These are phyloP conservation scores for Cystobasidium onofrii DNA, from an alignment of 768 basidiomycete genomes.

Conservation along the genomic window DNA sequence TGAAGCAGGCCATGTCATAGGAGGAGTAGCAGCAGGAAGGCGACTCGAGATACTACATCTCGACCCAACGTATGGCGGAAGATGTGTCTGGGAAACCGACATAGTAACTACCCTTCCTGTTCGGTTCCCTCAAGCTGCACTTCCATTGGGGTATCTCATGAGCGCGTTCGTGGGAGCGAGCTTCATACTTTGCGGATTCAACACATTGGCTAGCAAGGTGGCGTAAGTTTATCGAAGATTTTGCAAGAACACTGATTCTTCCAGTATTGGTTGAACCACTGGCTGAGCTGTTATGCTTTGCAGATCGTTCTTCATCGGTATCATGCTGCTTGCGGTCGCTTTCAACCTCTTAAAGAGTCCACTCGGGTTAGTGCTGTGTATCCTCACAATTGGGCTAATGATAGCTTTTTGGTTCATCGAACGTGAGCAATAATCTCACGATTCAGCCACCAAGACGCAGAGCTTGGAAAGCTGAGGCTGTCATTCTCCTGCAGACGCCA, in stretches of 20 bases:
- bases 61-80: constrained; percentile 13
- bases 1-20: constrained; percentile 16
- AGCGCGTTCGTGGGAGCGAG: constrained; percentile 7
- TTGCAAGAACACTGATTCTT: background rate
- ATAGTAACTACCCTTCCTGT: background rate
- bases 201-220: constrained; percentile 31
- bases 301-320: constrained; percentile 14
- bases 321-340: constrained; percentile 1
- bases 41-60: background rate
- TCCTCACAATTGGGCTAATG: background rate
- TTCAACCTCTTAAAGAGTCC: background rate
- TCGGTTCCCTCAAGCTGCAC: background rate
- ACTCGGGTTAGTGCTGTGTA: background rate
- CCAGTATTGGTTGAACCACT: too few species aligned
- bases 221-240: background rate
- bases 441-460: too few species aligned
- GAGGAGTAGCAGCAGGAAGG: background rate
- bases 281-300: too few species aligned
- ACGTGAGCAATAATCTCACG: too few species aligned
- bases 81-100: background rate
- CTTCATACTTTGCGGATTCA: constrained; percentile 29
- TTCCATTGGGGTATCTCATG: background rate
- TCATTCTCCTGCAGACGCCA: constrained; percentile 11
- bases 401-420: constrained; percentile 30
- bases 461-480: too few species aligned